Evolutionary conservation across 208 protist species (phyloP).

Genomic region (Naegleria lovaniensis): DNA sequence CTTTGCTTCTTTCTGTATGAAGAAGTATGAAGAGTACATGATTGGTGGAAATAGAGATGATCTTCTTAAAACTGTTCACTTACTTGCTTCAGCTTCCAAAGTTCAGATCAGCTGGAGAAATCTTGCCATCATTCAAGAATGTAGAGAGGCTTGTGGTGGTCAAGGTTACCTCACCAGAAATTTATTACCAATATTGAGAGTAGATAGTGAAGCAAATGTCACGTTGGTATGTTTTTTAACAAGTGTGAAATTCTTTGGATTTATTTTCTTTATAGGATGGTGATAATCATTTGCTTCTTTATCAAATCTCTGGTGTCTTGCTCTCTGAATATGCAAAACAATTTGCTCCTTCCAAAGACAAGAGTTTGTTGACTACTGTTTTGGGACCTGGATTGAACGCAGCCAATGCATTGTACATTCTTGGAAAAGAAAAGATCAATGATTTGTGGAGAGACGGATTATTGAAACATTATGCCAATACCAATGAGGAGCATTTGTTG

Average conservation of each 20-base stretch:
- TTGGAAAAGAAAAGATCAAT: not conserved
- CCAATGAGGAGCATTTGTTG: not conserved
- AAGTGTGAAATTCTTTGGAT: too few species aligned
- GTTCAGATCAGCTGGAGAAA: not conserved
- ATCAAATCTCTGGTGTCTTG: conserved; percentile 15
- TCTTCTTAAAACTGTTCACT: not conserved
- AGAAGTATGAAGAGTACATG: not conserved
- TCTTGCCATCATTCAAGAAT: not conserved
- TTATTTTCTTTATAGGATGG: not conserved
- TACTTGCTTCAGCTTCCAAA: not conserved
- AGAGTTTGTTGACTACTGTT: not conserved
- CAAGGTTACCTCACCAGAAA: conserved; percentile 21
- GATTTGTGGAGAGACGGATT: not conserved
- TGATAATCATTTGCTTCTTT: conserved; percentile 18
- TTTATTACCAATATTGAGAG: not conserved
- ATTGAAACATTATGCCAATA: not conserved
- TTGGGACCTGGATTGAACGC: not conserved
- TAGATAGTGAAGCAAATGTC: conserved; percentile 5
- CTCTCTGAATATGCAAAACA: conserved; percentile 23
- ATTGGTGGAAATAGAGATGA: not conserved
- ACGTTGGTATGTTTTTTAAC: not conserved
- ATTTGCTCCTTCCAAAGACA: not conserved
- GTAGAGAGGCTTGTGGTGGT: conserved; percentile 20
- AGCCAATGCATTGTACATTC: not conserved
- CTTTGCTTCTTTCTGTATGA: not conserved